phyloP scores from a whole-genome alignment of 1,284 basidiomycete species.

The Trichosporon inkin region DNA sequence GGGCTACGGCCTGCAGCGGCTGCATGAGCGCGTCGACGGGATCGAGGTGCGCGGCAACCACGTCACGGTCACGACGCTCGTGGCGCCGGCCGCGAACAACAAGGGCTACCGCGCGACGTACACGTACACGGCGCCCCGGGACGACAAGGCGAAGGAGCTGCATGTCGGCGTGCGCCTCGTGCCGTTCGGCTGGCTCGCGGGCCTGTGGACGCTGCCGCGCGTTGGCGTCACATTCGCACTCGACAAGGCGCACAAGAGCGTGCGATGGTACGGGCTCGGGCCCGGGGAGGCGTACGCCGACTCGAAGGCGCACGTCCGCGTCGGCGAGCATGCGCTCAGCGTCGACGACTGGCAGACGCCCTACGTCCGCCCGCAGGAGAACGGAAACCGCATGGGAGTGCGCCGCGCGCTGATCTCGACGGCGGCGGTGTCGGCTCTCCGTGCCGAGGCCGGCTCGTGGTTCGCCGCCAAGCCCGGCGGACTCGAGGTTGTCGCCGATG shows the following conservation, averaged over 20 bases:
- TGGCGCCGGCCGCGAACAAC: conserved; percentile 12
- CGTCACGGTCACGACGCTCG: conserved; percentile 5
- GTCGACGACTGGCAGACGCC: conserved; percentile 25
- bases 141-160: neutral
- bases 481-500: conserved; percentile 1
- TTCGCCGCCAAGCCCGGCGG: conserved; percentile 9
- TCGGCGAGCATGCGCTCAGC: conserved; percentile 12
- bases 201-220: conserved; percentile 17
- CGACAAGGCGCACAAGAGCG: conserved; percentile 10
- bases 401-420: conserved; percentile 13
- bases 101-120: conserved; percentile 13
- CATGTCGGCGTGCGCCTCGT: conserved; percentile 4
- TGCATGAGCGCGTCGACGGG: conserved; percentile 7
- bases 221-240: conserved; percentile 21
- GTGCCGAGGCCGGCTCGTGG: neutral
- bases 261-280: conserved; percentile 20
- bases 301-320: conserved; percentile 13
- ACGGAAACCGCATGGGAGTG: conserved; percentile 19
- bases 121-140: conserved; percentile 9
- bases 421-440: neutral
- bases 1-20: neutral
- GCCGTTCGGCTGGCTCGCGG: conserved; percentile 17
- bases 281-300: conserved; percentile 23
- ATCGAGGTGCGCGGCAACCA: neutral
- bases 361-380: conserved; percentile 26